Percentiles rank a stretch among this genome's conserved stretches.
phyloP scores from a whole-genome alignment of 2,329 filamentous ascomycete genomes.

The Botrytis pseudocinerea region DNA sequence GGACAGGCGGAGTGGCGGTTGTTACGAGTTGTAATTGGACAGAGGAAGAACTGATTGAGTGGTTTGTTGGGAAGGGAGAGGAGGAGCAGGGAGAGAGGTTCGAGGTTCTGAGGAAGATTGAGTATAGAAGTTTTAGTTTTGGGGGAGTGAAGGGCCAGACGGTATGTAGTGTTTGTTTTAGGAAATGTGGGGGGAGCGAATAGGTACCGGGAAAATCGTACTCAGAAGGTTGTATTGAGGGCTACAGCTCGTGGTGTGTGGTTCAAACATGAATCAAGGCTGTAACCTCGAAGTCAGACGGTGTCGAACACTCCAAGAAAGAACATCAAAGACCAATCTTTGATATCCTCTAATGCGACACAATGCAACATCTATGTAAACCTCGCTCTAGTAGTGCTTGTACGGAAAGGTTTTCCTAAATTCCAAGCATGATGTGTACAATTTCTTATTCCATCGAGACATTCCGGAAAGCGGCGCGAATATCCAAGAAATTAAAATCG shows the following conservation, averaged over 20 bases:
- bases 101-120: slow-evolving; percentile 64
- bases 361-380: too few species aligned
- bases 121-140: slow-evolving; percentile 86
- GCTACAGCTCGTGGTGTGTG: neutral
- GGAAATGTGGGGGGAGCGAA: slow-evolving; percentile 42
- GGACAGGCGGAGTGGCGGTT: slow-evolving; percentile 70
- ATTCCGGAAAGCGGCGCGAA: neutral
- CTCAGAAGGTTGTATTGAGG: neutral
- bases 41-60: slow-evolving; percentile 75
- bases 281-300: neutral
- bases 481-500: neutral
- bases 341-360: neutral
- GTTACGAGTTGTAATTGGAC: slow-evolving; percentile 99
- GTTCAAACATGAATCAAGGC: neutral
- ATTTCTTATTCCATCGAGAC: neutral
- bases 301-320: too few species aligned
- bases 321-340: too few species aligned
- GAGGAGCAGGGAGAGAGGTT: slow-evolving; percentile 30
- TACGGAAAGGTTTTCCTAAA: too few species aligned
- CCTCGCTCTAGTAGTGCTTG: neutral
- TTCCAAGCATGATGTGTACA: neutral
- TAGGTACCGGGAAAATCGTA: neutral
- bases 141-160: slow-evolving; percentile 86
- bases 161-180: slow-evolving; percentile 84
- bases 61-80: slow-evolving; percentile 65